Evolutionary conservation across 2,329 filamentous ascomycete species (phyloP), one percentile per base, ranked within the genome.

Genomic region (Sporothrix humicola): DNA sequence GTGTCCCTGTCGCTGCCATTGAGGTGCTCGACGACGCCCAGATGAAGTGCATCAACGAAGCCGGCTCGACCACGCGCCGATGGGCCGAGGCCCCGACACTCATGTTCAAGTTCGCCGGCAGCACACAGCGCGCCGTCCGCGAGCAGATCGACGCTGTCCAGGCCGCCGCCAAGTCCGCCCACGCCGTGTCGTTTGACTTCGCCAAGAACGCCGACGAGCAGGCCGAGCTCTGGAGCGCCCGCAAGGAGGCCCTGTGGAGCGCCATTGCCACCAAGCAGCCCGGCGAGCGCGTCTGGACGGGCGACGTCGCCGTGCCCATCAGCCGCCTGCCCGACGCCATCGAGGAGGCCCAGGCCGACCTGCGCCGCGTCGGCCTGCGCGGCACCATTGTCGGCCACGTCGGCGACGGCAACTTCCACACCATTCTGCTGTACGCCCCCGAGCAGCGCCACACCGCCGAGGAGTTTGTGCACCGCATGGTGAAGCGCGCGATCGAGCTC

Each of bases 11-110:
- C 58, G 94, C 95, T 0, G 95, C 95, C n/a, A 90, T 98, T 59
- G 95, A 98, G 83, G 92, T 98, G 73, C 85, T 98, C 42, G 95
- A 98, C 82, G 94, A 97, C 80, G 91, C 94, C 73, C 94, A 97
- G 84, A 98, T 98, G 88, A 85, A 83, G 77, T 88, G 87, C 80
- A 89, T 91, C 82, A 90, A 91, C 82, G 84, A 87, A 42, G 88
- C 90, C 0, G 91, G 91, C 37, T 87, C 85, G 79, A 94, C 92
- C 0, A 84, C 86, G 50, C 88, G 90, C 74, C 82, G 82, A 9
- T 95, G 93, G 93, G 85, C 86, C 71, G 92, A 93, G 82, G 87
- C 87, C 1, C 92, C 93, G 0, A 95, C 93, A 0, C 85, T 95
- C 7, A 94, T 95, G 83, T 94, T 95, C 89, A 95, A 95, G 82